Evolutionary conservation across 441 rosid genomes (phyloP).

Genomic region (Eruca vesicaria): DNA sequence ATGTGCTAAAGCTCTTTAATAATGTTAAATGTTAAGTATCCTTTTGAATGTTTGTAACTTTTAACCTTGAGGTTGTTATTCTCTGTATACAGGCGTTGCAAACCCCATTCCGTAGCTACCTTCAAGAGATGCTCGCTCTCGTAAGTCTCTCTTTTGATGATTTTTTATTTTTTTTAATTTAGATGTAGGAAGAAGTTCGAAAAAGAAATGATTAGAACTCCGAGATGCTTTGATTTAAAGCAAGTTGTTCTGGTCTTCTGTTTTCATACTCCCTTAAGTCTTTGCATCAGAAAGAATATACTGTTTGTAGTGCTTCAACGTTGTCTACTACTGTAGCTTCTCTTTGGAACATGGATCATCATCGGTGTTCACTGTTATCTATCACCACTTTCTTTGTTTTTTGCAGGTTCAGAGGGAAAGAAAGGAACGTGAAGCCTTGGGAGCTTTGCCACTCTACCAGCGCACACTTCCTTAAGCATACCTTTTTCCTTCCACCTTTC

Average conservation of each 20-base stretch:
- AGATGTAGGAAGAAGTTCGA: neutral
- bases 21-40: neutral
- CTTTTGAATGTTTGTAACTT: neutral
- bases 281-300: neutral
- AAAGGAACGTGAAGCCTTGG: conserved; percentile 84
- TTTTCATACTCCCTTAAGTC: neutral
- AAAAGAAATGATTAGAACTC: neutral
- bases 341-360: neutral
- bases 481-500: neutral
- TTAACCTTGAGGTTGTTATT: neutral
- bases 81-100: conserved; percentile 59
- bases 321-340: neutral
- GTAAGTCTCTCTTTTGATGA: conserved; percentile 49
- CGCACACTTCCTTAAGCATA: conserved; percentile 70
- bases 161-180: neutral
- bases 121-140: conserved; percentile 82
- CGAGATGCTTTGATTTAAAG: conserved; percentile 5
- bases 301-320: neutral
- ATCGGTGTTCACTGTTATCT: neutral
- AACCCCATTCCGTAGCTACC: conserved; percentile 90
- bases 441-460: conserved; percentile 86
- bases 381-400: neutral
- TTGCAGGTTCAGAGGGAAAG: conserved; percentile 81
- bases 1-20: neutral
- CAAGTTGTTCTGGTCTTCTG: neutral